These are phyloP conservation scores for Botrytis squamosa DNA, from an alignment of 2,329 filamentous ascomycete genomes.

Conservation along the genomic window DNA sequence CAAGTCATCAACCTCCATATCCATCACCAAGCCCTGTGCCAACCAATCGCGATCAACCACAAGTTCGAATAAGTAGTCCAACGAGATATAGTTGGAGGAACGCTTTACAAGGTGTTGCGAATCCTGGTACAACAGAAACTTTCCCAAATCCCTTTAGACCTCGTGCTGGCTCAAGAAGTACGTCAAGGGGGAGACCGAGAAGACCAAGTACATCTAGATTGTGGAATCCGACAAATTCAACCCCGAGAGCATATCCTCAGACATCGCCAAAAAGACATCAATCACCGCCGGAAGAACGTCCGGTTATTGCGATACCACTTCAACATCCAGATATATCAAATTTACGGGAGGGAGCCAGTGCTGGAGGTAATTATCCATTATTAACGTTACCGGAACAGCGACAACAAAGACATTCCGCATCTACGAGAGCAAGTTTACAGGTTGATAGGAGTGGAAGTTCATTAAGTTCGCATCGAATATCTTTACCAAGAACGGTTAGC, in stretches of 20 bases:
- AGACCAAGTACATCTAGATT: slow-evolving; percentile 44
- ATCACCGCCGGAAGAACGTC: slow-evolving; percentile 24
- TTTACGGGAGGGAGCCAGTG: slow-evolving; percentile 31
- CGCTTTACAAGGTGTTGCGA: slow-evolving; percentile 33
- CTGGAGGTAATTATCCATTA: slow-evolving; percentile 47
- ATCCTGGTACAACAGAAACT: not conserved
- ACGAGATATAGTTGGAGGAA: slow-evolving; percentile 39
- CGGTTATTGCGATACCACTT: slow-evolving; percentile 36
- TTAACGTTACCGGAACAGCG: slow-evolving; percentile 57
- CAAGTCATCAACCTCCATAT: slow-evolving; percentile 37
- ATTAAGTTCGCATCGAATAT: slow-evolving; percentile 35
- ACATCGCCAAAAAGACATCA: slow-evolving; percentile 25
- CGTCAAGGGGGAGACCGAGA: slow-evolving; percentile 27
- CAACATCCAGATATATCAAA: slow-evolving; percentile 36
- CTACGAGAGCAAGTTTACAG: slow-evolving; percentile 45
- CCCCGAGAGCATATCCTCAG: slow-evolving; percentile 45
- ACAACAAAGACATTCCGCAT: slow-evolving; percentile 50
- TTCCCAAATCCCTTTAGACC: slow-evolving; percentile 33
- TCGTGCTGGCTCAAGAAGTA: slow-evolving; percentile 33
- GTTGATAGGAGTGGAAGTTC: slow-evolving; percentile 47
- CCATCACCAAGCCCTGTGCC: slow-evolving; percentile 27
- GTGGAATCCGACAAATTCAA: slow-evolving; percentile 61
- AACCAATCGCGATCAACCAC: slow-evolving; percentile 28
- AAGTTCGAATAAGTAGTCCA: slow-evolving; percentile 48
- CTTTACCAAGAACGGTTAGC: slow-evolving; percentile 38